These are phyloP conservation scores for Ilex paraguariensis DNA, from an alignment of 305 asterid species.

Conservation along the genomic window DNA sequence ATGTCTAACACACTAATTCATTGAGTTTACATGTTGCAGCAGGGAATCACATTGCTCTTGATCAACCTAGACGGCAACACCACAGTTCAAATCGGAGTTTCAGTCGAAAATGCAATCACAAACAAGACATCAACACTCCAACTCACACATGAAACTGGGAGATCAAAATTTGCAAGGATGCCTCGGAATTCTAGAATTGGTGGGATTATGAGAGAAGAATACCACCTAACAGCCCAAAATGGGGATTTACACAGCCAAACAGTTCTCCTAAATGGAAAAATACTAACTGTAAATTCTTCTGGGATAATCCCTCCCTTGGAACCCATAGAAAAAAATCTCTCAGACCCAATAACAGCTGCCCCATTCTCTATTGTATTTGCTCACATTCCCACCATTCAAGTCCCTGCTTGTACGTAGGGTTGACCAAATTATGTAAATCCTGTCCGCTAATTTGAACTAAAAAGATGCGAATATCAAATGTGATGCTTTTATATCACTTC, in stretches of 20 bases:
- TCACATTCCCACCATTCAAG: conserved; percentile 43
- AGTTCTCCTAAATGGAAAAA: conserved; percentile 64
- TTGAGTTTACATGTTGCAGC: conserved; percentile 28
- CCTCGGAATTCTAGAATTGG: background rate
- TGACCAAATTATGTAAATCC: no score
- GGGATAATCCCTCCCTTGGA: conserved; percentile 60
- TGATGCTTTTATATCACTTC: no score
- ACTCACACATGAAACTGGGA: conserved; percentile 17
- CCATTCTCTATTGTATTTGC: conserved; percentile 74
- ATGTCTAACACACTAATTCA: background rate
- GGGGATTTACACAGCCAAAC: conserved; percentile 75
- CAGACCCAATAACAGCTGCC: conserved; percentile 43
- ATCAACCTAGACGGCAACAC: conserved; percentile 63
- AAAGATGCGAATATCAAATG: no score
- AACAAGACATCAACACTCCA: conserved; percentile 18
- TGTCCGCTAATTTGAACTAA: no score
- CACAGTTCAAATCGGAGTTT: conserved; percentile 39
- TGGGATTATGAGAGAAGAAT: conserved; percentile 51
- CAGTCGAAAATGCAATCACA: conserved; percentile 31
- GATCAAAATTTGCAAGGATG: conserved; percentile 13
- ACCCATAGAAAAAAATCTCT: conserved; percentile 36
- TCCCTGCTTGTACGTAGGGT: conserved; percentile 46
- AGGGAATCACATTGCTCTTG: conserved; percentile 68
- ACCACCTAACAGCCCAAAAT: conserved; percentile 67
- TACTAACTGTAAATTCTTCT: conserved; percentile 36